Base-by-base conservation (phyloP, 177 flowering plant genomes). In the Vitis hybrid region DNA sequence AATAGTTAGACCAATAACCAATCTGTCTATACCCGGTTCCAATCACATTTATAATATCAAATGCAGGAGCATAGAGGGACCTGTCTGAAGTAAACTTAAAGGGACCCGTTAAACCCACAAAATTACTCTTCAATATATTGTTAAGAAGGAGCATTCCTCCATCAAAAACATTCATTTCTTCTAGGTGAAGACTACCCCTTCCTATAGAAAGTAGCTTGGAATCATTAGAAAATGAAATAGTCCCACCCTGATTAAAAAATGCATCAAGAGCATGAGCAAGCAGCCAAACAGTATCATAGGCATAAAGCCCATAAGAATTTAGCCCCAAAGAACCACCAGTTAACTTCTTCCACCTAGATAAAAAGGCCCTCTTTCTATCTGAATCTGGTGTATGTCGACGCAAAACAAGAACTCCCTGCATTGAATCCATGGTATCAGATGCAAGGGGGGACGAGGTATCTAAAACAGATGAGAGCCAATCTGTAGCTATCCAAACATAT, bases 1-100 rank as follows among this genome's bases (percentile, higher is more conserved):
- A 84, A 70, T 85, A 81, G 67, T 90, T 90, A 18, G 90, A 85
- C 97, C 97, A 92, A 71, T 87, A 92, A 60, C 97, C 97, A 60
- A 90, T 74, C 32, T 51, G 73, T 21, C 85, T 73, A 68, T 72
- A 73, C 54, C 95, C 92, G 62, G 85, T 84, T 70, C 97, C 97
- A 64, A 88, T 58, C 70, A 92, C 87, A 72, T 92, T 92, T 64
- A 92, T 83, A 45, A 92, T 72, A 70, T 92, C 95, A 76, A 72
- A 92, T 60, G 95, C 83, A 69, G 95, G 95, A 65, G 9, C 61
- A 58, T 81, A 55, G 39, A 82, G 83, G 50, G 85, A 79, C 62
- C 81, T 81, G 52, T 89, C 95, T 2, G 84, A 60, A 77, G 66
- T 62, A 73, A 88, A 92, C 82, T 68, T 79, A 59, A 92, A 12